Percentiles rank a stretch among this genome's conserved stretches.
Conservation (phyloP, 495 filamentous ascomycete genomes). For the Hypoxylon rickii region DNA sequence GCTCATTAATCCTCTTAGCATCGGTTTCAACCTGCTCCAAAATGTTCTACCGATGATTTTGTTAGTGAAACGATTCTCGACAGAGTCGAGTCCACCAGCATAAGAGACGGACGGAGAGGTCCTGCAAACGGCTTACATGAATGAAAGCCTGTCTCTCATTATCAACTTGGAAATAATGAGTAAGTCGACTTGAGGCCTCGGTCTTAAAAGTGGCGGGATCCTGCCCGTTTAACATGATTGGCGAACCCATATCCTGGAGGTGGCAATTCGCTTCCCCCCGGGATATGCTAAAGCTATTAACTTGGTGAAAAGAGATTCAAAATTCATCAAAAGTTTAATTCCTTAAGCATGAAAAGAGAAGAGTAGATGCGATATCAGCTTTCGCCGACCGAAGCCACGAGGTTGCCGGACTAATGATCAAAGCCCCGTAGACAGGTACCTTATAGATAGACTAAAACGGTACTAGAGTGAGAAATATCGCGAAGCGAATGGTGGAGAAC, state of each 20-base stretch:
- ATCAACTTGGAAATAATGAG: constrained; percentile 31
- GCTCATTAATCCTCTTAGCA: constrained; percentile 31
- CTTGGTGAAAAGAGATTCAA: too few relatives aligned
- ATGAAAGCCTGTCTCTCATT: constrained; percentile 33
- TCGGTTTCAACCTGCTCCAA: constrained; percentile 22
- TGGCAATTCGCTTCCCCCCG: neutral
- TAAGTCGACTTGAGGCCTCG: constrained; percentile 24
- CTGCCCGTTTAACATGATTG: constrained; percentile 30
- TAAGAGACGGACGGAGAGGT: neutral
- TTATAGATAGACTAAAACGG: neutral
- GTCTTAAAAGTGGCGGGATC: constrained; percentile 18
- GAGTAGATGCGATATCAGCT: neutral
- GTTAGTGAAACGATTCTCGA: constrained; percentile 25
- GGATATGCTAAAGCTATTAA: neutral
- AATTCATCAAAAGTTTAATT: neutral
- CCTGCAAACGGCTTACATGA: constrained; percentile 12
- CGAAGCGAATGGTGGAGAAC: too few relatives aligned
- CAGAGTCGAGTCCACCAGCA: too few relatives aligned
- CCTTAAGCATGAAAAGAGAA: neutral
- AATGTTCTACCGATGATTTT: constrained; percentile 16
- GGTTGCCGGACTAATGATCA: constrained; percentile 1
- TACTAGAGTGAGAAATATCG: too few relatives aligned
- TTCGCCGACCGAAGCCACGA: constrained; percentile 3
- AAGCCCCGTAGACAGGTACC: neutral
- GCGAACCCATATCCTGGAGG: constrained; percentile 25